phyloP scores from a whole-genome alignment of 2,329 filamentous ascomycete species.

The Dothiorella sarmentorum region DNA sequence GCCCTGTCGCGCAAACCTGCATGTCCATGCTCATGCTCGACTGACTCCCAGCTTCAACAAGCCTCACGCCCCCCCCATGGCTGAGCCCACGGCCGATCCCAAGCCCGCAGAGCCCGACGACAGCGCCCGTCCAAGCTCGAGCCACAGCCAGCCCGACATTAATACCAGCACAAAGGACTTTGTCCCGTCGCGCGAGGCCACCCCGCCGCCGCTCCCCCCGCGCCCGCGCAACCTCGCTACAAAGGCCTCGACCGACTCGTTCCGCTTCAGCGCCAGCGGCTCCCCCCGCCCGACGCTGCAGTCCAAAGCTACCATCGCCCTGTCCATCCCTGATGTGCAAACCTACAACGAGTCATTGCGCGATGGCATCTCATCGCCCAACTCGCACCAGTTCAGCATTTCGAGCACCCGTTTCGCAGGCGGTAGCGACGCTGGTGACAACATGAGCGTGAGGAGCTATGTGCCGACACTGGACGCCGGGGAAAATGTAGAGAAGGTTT shows the following conservation, averaged over 20 bases:
- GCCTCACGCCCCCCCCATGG: not conserved
- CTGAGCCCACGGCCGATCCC: conserved; percentile 18
- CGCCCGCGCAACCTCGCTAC: conserved; percentile 32
- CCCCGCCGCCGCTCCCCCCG: conserved; percentile 56
- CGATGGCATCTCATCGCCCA: conserved; percentile 26
- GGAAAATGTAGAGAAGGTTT: conserved; percentile 76
- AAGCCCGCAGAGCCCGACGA: conserved; percentile 19
- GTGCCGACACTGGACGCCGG: conserved; percentile 60
- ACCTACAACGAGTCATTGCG: conserved; percentile 58
- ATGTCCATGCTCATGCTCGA: not conserved
- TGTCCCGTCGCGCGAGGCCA: conserved; percentile 41
- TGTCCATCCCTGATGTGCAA: conserved; percentile 76
- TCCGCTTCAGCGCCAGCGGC: conserved; percentile 32
- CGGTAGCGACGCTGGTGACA: conserved; percentile 59
- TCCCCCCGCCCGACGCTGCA: conserved; percentile 40
- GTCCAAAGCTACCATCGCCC: conserved; percentile 75
- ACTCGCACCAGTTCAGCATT: conserved; percentile 39
- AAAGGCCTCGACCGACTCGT: conserved; percentile 38
- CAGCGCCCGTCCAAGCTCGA: not conserved
- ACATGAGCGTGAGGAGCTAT: conserved; percentile 64
- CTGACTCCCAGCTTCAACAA: not conserved
- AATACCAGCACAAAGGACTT: not conserved
- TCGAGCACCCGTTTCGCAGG: conserved; percentile 35
- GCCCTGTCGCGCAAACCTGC: not conserved
- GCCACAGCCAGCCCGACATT: not conserved